Conservation (phyloP, 2,329 filamentous ascomycete genomes). For the Fusarium decemcellulare region DNA sequence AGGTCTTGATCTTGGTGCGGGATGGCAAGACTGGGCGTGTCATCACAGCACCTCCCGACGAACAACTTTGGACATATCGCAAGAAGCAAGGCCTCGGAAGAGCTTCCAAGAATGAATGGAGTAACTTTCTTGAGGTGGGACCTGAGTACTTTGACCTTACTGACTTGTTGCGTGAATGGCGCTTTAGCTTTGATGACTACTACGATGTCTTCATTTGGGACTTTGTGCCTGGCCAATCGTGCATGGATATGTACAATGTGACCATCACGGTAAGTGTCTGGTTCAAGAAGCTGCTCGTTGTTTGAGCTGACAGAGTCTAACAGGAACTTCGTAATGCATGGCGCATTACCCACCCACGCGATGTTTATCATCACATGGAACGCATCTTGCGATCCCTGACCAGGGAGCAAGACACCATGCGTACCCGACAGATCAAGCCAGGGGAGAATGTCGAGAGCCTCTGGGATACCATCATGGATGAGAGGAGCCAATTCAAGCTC, state of each 20-base stretch:
- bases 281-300: fast-evolving
- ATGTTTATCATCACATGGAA: constrained; percentile 44
- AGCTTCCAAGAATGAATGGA: constrained; percentile 47
- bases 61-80: constrained; percentile 47
- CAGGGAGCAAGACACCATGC: constrained; percentile 40
- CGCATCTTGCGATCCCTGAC: constrained; percentile 40
- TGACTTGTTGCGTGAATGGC: constrained; percentile 44
- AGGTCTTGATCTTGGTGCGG: constrained; percentile 45
- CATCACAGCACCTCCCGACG: constrained; percentile 44
- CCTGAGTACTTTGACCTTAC: constrained; percentile 44
- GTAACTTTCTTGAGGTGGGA: constrained; percentile 40
- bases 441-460: constrained; percentile 42
- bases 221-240: constrained; percentile 39
- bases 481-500: constrained; percentile 30
- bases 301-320: background rate
- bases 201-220: constrained; percentile 50
- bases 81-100: constrained; percentile 44
- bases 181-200: constrained; percentile 47
- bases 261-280: constrained; percentile 27
- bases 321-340: constrained; percentile 47
- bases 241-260: constrained; percentile 36
- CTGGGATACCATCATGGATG: constrained; percentile 42
- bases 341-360: constrained; percentile 40
- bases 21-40: constrained; percentile 49
- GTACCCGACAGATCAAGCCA: constrained; percentile 42